Base-by-base conservation (phyloP, 805 yeast species). In the Pichia manshurica region DNA sequence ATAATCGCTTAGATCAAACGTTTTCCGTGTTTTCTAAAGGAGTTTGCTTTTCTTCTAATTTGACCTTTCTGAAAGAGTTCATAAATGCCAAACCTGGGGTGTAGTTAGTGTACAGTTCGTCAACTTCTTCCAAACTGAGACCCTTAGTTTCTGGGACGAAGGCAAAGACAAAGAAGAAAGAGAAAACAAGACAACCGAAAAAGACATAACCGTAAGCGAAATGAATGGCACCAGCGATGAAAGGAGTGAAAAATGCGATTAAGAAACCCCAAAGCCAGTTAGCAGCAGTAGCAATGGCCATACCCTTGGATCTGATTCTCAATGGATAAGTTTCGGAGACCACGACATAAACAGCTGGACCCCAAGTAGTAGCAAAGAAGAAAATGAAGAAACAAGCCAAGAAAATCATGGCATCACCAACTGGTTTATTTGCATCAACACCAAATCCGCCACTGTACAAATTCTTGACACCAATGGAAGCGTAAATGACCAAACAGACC, bases 361-460 rank as follows among this genome's bases (percentile, higher is more conserved):
- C 89, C 82, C 87, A 79, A n/a, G 88, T 79, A 22, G 79, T 72
- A 3, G 90, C 89, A 60, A 83, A 83, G 63, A 72, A 79, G 65
- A 79, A 70, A 49, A 83, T 78, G 68, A 73, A 83, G 45, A 81
- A 60, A 67, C 86, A 81, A 6, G 87, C 73, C 46, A 82, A 70
- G 57, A 74, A 74, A 59, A 83, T 80, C 85, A 83, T 78, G 10
- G 74, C 77, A 51, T 69, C 59, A 58, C 86, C 86, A 45, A 82
- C 77, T 49, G 81, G 72, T 53, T 70, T 72, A 38, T 74, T 65
- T 32, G 75, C 56, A 45, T 60, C 58, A 44, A 63, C 61, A 58
- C 66, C 70, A 52, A 63, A 67, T 32, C 73, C 73, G 48, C 70
- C 66, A 13, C 61, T 59, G 53, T 67, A 66, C 50, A 79, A 67